Base-by-base conservation (phyloP, 1,139 yeast species). In the Sugiyamaella castrensis region DNA sequence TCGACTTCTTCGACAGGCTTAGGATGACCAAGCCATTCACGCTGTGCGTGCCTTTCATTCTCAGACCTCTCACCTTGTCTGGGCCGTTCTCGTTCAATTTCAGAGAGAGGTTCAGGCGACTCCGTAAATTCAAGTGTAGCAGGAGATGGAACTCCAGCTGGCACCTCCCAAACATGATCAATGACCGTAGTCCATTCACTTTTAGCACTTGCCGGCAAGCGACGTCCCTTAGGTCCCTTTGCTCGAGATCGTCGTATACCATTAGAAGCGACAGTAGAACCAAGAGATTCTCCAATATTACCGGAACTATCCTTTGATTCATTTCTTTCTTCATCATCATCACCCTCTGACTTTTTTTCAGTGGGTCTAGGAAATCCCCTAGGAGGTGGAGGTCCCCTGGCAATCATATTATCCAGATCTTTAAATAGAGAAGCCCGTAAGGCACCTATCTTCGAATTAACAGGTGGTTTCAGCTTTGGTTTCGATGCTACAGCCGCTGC, bases 171-270 rank as follows among this genome's bases (percentile, higher is more conserved):
- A 9, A 65, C 52, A 11, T 54, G 56, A 1, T 54, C 51, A 8
- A 57, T 50, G 1, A 55, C 54, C 3, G 61, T 56, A 2, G 55
- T 41, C 53, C 56, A 58, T 19, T 54, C 53, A 15, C 60, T 56
- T 54, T 66, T 64, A 24, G 68, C 69, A 33, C 57, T 58, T 71
- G 77, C 77, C 1, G 96, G 96, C 44, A 87, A 71, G 57, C 83
- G 80, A 53, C 94, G 80, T 0, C 92, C 91, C 54, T 77, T 75
- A 26, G 96, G 96, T 0, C 95, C 96, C 57, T 72, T 80, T 0
- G 83, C 82, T 57, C 95, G 76, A 28, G 75, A 68, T 52, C 72
- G 70, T 57, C 79, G 71, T 1, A 67, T 63, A 54, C 74, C 76
- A 2, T 58, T 48, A 6, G 58, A 30, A 15, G 59, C 51, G 1